Base-by-base conservation (phyloP, 75 land plant species). In the Sequoiadendron giganteum region DNA sequence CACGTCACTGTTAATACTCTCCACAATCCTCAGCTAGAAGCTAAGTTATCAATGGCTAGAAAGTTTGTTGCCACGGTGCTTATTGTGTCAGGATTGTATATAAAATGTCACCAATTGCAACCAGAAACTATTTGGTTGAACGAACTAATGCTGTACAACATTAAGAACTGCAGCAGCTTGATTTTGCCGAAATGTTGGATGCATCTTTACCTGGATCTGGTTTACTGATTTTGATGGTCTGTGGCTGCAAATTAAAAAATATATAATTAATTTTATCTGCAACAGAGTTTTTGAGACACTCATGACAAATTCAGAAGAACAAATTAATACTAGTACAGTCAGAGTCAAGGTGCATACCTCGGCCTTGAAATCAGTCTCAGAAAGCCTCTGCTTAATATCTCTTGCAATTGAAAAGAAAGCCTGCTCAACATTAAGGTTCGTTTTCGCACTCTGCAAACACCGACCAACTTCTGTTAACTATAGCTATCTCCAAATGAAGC, bases 381-480 rank as follows among this genome's bases (percentile, higher is more conserved):
- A 89, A 52, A 95, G 89, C 86, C 96, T 88, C 85, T 92, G 91
- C 88, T 94, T 94, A 47, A 94, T 90, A 77, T 95, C 96, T 89
- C 93, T 93, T 52, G 95, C 93, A 82, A 95, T 92, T 40, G 97
- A 93, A 88, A 95, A 96, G 91, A 96, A 96, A n/a, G 94, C 97
- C 58, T 94, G 86, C 87, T 96, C 97, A 36, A 96, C 97, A 75
- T 95, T 96, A 85, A 95, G 86, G 89, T 95, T 95, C 28, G 97
- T 96, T 86, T 96, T 96, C 68, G 97, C 97, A 94, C 97, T 96
- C 97, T 95, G 95, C 88, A 88, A 80, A 40, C 16, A 88, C 47
- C 72, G 32, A 25, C 8, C 49, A 45, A 82, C 84, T 11, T 82
- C 30, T 42, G 25, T 42, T 21, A 16, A 38, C 13, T 34, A n/a